phyloP scores from a whole-genome alignment of 441 rosid genomes.

The Pelargonium australe region DNA sequence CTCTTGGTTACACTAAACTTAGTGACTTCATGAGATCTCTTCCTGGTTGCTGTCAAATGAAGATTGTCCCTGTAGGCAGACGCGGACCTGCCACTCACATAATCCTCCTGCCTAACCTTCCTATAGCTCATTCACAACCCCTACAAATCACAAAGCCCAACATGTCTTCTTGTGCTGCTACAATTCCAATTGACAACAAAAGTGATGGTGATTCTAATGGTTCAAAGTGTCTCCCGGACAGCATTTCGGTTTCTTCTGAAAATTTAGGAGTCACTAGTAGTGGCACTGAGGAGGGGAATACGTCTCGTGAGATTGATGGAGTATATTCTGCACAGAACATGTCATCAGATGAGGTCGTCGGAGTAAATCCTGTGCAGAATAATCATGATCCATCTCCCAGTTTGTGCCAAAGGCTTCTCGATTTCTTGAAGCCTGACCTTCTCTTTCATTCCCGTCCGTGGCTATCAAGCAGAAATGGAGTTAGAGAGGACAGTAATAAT shows the following conservation, averaged over 20 bases:
- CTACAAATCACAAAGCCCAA: slow-evolving; percentile 17
- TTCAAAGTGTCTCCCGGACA: slow-evolving; percentile 23
- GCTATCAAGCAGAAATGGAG: slow-evolving; percentile 11
- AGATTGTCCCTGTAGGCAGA: slow-evolving; percentile 33
- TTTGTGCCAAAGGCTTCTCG: slow-evolving; percentile 18
- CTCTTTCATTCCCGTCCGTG: slow-evolving; percentile 23
- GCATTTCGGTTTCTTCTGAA: slow-evolving; percentile 19
- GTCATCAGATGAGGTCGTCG: not conserved
- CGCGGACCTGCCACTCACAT: slow-evolving; percentile 53
- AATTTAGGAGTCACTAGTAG: slow-evolving; percentile 20
- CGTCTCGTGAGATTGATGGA: slow-evolving; percentile 12
- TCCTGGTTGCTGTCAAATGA: slow-evolving; percentile 49
- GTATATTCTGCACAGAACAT: slow-evolving; percentile 8
- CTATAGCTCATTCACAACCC: slow-evolving; percentile 22
- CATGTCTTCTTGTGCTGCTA: slow-evolving; percentile 15
- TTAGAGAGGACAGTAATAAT: slow-evolving; percentile 7
- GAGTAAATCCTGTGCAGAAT: slow-evolving; percentile 1
- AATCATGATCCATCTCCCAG: slow-evolving; percentile 7
- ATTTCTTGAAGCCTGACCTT: slow-evolving; percentile 29
- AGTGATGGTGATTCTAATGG: slow-evolving; percentile 20
- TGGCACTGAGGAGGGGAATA: slow-evolving; percentile 15
- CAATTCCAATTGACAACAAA: slow-evolving; percentile 8
- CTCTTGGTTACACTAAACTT: slow-evolving; percentile 71
- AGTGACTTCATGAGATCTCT: slow-evolving; percentile 58
- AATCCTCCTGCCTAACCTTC: slow-evolving; percentile 49